Evolutionary conservation across 2,329 filamentous ascomycete species (phyloP).

Genomic region (Pseudogymnoascus sp.): DNA sequence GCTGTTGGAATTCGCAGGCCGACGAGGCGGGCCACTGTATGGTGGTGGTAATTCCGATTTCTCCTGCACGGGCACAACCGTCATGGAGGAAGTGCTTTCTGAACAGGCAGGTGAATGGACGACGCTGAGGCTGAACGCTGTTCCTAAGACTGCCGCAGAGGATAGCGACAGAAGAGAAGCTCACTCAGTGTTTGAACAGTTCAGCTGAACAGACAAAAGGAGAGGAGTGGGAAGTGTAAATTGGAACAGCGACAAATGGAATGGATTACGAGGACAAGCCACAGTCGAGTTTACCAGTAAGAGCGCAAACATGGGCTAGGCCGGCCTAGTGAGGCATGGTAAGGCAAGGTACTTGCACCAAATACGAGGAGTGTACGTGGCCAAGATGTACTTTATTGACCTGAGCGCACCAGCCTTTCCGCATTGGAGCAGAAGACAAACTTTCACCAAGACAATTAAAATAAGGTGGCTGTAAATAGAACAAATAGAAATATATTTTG

Average conservation of each 20-base stretch:
- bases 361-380: not conserved
- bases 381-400: not conserved
- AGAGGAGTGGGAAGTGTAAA: not conserved
- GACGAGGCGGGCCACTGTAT: not conserved
- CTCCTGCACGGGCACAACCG: not conserved
- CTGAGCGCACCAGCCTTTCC: not conserved
- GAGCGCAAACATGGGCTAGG: conserved; percentile 9
- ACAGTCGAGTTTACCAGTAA: not conserved
- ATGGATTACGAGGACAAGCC: conserved; percentile 6
- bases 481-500: too few species aligned
- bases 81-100: not conserved
- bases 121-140: not conserved
- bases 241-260: conserved; percentile 1
- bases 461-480: not conserved
- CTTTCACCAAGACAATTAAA: not conserved
- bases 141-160: not conserved
- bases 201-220: not conserved
- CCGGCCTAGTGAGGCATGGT: not conserved
- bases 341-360: not conserved
- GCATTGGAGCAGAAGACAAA: not conserved
- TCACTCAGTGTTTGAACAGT: not conserved
- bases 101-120: not conserved
- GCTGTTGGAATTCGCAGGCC: not conserved
- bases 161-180: not conserved
- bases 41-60: conserved; percentile 4